Percentiles rank a stretch among this genome's conserved stretches.
Conservation (phyloP, 176 grass and related monocot species). For the Areca catechu region DNA sequence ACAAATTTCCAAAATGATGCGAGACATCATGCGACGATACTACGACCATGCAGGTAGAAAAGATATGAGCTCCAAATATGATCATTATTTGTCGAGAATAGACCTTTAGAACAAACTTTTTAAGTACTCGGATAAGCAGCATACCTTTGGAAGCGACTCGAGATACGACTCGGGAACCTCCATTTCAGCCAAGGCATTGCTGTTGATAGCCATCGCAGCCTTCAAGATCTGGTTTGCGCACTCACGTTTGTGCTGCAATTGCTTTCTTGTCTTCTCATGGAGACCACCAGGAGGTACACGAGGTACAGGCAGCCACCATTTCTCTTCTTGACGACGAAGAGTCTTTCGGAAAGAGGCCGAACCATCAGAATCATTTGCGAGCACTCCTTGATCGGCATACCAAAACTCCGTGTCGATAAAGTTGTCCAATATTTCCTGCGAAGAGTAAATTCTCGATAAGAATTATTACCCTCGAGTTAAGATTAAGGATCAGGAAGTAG, state of each 20-base stretch:
- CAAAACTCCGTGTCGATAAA: conserved; percentile 80
- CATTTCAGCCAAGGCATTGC: conserved; percentile 55
- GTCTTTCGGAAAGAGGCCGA: conserved; percentile 31
- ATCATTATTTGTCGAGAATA: too few relatives aligned
- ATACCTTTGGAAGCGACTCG: conserved; percentile 53
- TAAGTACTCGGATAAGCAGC: neutral
- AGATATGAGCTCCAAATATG: too few relatives aligned
- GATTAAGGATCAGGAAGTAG: neutral
- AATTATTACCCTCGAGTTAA: neutral
- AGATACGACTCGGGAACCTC: conserved; percentile 55
- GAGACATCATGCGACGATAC: neutral
- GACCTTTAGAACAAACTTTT: too few relatives aligned
- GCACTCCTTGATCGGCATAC: conserved; percentile 95
- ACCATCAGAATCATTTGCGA: conserved; percentile 68
- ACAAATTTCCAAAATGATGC: neutral
- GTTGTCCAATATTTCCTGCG: conserved; percentile 78
- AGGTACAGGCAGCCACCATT: conserved; percentile 69
- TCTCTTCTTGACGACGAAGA: conserved; percentile 32
- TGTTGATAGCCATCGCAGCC: conserved; percentile 71
- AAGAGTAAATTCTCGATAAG: neutral
- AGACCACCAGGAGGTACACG: conserved; percentile 42
- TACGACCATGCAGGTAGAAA: too few relatives aligned
- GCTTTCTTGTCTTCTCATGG: conserved; percentile 33
- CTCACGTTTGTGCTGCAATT: conserved; percentile 49
- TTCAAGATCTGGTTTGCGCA: conserved; percentile 60